These are phyloP conservation scores for Sclerotinia sclerotiorum DNA, from an alignment of 2,329 filamentous ascomycete genomes.

Conservation along the genomic window DNA sequence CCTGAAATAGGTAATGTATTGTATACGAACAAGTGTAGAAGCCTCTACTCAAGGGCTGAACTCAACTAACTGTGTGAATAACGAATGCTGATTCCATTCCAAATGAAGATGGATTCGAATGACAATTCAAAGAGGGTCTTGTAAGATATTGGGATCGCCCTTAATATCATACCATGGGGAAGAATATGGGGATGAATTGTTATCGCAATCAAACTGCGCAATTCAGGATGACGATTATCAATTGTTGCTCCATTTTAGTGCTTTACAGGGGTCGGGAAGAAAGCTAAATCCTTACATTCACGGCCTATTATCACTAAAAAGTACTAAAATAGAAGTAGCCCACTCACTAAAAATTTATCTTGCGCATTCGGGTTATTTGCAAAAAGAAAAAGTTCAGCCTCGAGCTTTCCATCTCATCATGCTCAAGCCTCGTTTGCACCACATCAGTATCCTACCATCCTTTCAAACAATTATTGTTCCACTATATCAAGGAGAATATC, in stretches of 20 bases:
- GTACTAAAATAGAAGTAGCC: not conserved
- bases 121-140: not conserved
- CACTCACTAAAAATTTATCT: conserved; percentile 10
- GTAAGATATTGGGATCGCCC: not conserved
- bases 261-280: not conserved
- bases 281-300: not conserved
- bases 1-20: not conserved
- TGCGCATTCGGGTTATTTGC: not conserved
- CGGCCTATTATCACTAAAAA: not conserved
- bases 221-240: conserved; percentile 8
- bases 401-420: conserved; percentile 19
- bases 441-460: conserved; percentile 1
- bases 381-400: conserved; percentile 23
- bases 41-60: not conserved
- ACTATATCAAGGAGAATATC: not conserved
- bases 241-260: not conserved
- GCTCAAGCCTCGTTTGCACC: conserved; percentile 10
- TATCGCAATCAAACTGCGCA: conserved; percentile 1
- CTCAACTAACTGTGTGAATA: not conserved
- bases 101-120: not conserved
- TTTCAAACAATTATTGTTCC: not conserved
- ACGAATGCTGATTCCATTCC: not conserved
- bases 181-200: not conserved
- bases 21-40: not conserved
- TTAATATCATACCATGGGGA: not conserved